Base-by-base conservation (phyloP, 306 rosid genomes). In the Prunus campanulata region DNA sequence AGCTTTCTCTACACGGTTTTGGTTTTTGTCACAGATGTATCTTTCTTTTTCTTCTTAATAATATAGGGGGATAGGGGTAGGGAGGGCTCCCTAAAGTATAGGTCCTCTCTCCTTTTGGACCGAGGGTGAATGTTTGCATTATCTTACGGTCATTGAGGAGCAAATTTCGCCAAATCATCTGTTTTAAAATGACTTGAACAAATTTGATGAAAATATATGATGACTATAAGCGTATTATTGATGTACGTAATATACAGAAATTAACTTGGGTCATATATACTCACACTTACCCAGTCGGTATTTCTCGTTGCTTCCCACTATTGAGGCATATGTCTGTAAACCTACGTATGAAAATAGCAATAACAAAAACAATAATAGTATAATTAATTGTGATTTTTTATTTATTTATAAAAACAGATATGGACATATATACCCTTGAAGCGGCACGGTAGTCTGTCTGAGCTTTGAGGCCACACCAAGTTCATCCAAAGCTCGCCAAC, bases 401-500 rank as follows among this genome's bases (percentile, higher is more conserved):
- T 27, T 27, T 27, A 1, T 39, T 39, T 8, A 39, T 39, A 39
- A 7, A 39, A 2, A 39, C 44, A 39, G 2, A 13, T 16, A 60
- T 30, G 22, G 22, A 8, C 19, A 20, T 7, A 27, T 18, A 3
- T 64, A 85, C 95, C 84, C 57, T 12, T 79, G 84, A 54, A 87
- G 63, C 6, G 39, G 82, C 59, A 81, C 19, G 75, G 89, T 81
- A 30, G 85, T 83, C 64, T 65, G 72, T 64, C 90, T 70, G 68
- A 87, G 88, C 12, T 75, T 71, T n/a, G 87, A 71, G 71, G 59
- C 95, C 51, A 87, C 63, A 29, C 89, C 95, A 67, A 90, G 86
- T 24, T 86, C 80, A 74, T 86, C 86, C 71, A 87, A 88, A 6
- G 88, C 89, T 39, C 74, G 66, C 95, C 92, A 90, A 0, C 95